Percentiles rank a stretch among this genome's conserved stretches.
These are phyloP conservation scores for Erysimum cheiranthoides DNA, from an alignment of 345 rosid genomes.

Conservation along the genomic window DNA sequence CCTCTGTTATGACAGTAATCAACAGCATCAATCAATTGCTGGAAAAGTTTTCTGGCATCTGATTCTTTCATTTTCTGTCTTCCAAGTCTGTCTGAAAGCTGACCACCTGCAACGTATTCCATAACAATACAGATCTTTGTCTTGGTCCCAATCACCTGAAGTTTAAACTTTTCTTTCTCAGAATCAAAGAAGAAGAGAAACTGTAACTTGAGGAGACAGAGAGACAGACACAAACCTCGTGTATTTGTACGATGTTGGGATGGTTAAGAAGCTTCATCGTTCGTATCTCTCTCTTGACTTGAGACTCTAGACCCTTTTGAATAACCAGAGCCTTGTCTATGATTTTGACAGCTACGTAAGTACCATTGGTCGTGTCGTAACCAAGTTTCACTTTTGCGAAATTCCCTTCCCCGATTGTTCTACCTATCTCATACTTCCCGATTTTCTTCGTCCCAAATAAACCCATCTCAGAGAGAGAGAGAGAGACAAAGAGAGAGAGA, in stretches of 20 bases:
- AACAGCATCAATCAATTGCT: slow-evolving; percentile 85
- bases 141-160: slow-evolving; percentile 87
- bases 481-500: neutral
- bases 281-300: slow-evolving; percentile 83
- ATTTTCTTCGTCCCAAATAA: slow-evolving; percentile 52
- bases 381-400: slow-evolving; percentile 94
- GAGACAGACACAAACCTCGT: slow-evolving; percentile 61
- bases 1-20: slow-evolving; percentile 87
- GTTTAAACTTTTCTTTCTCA: neutral
- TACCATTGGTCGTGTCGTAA: slow-evolving; percentile 62
- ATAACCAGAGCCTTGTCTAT: slow-evolving; percentile 75
- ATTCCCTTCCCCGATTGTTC: slow-evolving; percentile 86
- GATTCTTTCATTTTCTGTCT: slow-evolving; percentile 64
- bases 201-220: neutral
- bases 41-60: slow-evolving; percentile 81
- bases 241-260: slow-evolving; percentile 77
- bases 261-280: slow-evolving; percentile 91
- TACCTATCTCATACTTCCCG: slow-evolving; percentile 72
- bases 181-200: slow-evolving; percentile 10
- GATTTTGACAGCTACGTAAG: slow-evolving; percentile 75
- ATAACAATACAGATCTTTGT: slow-evolving; percentile 84
- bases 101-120: slow-evolving; percentile 89
- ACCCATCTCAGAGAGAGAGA: slow-evolving; percentile 30
- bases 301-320: slow-evolving; percentile 71
- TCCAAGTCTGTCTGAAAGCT: slow-evolving; percentile 83